Conservation (phyloP, 1,284 basidiomycete genomes). For the Takashimella tepidaria region DNA sequence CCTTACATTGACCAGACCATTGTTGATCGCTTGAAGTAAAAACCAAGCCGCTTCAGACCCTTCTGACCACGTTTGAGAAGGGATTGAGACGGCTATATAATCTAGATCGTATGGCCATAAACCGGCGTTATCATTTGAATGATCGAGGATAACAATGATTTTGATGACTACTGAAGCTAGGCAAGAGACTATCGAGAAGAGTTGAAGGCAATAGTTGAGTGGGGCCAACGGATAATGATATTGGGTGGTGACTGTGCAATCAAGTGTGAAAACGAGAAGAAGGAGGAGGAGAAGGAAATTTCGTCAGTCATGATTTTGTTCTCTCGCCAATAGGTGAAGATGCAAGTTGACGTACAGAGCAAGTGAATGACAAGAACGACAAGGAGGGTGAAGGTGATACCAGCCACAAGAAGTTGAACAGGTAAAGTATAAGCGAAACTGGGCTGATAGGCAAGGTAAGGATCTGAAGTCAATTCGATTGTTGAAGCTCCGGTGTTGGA, state of each 20-base stretch:
- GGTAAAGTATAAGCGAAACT: slow-evolving; percentile 79
- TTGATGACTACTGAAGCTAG: slow-evolving; percentile 72
- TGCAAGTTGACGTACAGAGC: slow-evolving; percentile 51
- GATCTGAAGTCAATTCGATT: slow-evolving; percentile 50
- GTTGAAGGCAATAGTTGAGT: slow-evolving; percentile 83
- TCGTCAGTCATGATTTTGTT: background rate
- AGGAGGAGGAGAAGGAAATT: background rate
- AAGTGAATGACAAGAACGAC: slow-evolving; percentile 86
- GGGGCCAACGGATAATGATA: slow-evolving; percentile 93
- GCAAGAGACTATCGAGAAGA: slow-evolving; percentile 73
- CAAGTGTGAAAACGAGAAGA: slow-evolving; percentile 1
- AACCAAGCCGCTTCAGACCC: slow-evolving; percentile 75
- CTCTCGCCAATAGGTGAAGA: background rate
- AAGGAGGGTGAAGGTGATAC: slow-evolving; percentile 80
- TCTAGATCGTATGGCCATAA: slow-evolving; percentile 92
- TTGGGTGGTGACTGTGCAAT: slow-evolving; percentile 66
- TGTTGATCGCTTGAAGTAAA: slow-evolving; percentile 78
- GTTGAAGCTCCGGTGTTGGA: background rate
- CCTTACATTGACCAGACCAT: slow-evolving; percentile 74
- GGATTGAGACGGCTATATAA: slow-evolving; percentile 79
- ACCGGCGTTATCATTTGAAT: slow-evolving; percentile 60
- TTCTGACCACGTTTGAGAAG: slow-evolving; percentile 62
- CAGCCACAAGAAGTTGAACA: slow-evolving; percentile 81
- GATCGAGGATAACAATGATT: slow-evolving; percentile 64
- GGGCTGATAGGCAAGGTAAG: slow-evolving; percentile 70